Evolutionary conservation across 2,329 filamentous ascomycete species (phyloP), one percentile per base, ranked within the genome.

Genomic region (Emmonsiellopsis sp.): DNA sequence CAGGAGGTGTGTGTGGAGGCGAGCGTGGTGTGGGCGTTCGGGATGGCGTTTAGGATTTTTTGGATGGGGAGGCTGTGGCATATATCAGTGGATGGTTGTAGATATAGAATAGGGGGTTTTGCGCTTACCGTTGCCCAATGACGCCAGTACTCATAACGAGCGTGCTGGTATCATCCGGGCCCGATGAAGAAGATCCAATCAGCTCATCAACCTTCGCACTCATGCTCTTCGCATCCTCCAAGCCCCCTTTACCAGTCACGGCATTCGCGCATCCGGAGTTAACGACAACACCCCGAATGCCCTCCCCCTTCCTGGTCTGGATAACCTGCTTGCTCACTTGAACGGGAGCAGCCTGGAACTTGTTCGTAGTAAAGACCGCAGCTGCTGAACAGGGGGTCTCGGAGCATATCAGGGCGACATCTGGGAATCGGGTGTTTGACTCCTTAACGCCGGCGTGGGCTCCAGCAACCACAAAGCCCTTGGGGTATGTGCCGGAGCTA

Each of bases 131-230:
- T 72, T 97, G 92, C 7, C 93, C 93, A 67, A 98, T 98, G 44
- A 98, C 93, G 52, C 93, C 93, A 2, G 93, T 98, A 69, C 90
- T 96, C 93, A 98, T 97, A 57, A 97, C 92, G 47, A 98, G 78
- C n/a, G 89, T 93, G 60, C 77, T 79, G 38, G 79, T 74, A 46
- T 76, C 74, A 43, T 66, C 49, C 70, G 68, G 43, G 57, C 62
- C 49, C 55, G 67, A 58, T 5, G 66, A 59, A 44, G 55, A 52
- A 6, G 68, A 62, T n/a, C 70, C 70, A 58, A 82, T 82, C 61
- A 79, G 81, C 52, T 81, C 76, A 67, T 96, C 90, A 6, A 91
- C 88, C 58, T 82, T 83, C 57, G 75, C 74, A 13, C 86, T 88
- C 93, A 98, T 98, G 55, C 79, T 80, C 54, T 81, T 79, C 8